Evolutionary conservation across 768 basidiomycete species (phyloP).

Genomic region (Suillus sp.): DNA sequence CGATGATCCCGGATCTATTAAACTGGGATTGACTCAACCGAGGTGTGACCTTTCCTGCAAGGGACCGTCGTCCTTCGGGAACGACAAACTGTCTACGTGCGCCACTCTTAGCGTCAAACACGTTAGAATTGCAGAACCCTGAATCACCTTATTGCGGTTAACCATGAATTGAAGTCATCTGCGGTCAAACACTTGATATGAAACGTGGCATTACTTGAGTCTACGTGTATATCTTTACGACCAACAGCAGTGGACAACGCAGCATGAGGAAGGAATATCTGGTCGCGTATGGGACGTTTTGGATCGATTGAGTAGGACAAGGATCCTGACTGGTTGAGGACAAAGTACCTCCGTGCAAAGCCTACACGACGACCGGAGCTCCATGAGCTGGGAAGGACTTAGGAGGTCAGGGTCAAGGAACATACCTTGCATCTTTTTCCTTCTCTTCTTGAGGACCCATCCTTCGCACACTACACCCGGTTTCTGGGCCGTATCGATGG

Average conservation of each 20-base stretch:
- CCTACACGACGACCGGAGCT: constrained; percentile 43
- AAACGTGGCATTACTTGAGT: constrained; percentile 75
- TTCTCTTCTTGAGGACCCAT: constrained; percentile 85
- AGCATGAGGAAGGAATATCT: constrained; percentile 63
- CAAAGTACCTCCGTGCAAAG: constrained; percentile 84
- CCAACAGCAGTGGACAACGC: constrained; percentile 78
- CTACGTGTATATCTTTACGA: constrained; percentile 79
- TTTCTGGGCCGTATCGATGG: constrained; percentile 15
- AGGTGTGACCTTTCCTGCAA: constrained; percentile 37
- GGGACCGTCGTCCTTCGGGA: constrained; percentile 41
- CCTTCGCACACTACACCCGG: constrained; percentile 55
- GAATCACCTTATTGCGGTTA: constrained; percentile 68
- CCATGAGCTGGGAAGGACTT: not conserved
- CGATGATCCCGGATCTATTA: constrained; percentile 50
- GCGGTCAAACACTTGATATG: constrained; percentile 77
- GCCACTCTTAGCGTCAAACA: constrained; percentile 2
- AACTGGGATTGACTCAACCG: constrained; percentile 47
- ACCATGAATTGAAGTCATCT: constrained; percentile 76
- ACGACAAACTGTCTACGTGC: constrained; percentile 59
- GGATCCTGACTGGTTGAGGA: constrained; percentile 65
- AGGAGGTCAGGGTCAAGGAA: constrained; percentile 5
- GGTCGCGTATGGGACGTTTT: constrained; percentile 70
- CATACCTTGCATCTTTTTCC: constrained; percentile 86
- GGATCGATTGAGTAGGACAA: constrained; percentile 76
- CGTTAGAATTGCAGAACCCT: not conserved